Evolutionary conservation across 169 alveolate species (phyloP).

Genomic region (Plasmodium gaboni): DNA sequence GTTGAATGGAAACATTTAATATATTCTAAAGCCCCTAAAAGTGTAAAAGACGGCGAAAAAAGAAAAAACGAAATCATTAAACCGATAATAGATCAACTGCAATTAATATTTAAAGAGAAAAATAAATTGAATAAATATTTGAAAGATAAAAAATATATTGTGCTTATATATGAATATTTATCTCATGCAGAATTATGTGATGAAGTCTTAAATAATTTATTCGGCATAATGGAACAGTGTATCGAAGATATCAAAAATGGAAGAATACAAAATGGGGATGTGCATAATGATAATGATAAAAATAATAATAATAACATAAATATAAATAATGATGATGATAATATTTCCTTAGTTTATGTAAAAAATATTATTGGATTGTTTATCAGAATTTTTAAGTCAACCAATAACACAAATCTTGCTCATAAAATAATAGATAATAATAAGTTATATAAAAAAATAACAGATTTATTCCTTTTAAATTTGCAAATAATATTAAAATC

Average conservation of each 20-base stretch:
- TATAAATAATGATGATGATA: background rate
- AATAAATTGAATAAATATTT: constrained; percentile 34
- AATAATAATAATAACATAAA: too few relatives aligned
- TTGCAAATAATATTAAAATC: constrained; percentile 43
- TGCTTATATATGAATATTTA: constrained; percentile 48
- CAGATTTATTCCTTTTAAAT: constrained; percentile 13
- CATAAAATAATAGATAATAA: background rate
- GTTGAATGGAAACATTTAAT: constrained; percentile 59
- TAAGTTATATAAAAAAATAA: constrained; percentile 26
- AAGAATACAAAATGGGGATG: too few relatives aligned
- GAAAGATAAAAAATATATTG: constrained; percentile 43
- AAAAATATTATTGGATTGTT: constrained; percentile 39
- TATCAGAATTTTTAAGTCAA: background rate
- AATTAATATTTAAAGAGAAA: constrained; percentile 7
- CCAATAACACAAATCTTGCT: constrained; percentile 7
- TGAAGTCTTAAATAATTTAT: constrained; percentile 34
- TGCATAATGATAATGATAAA: too few relatives aligned
- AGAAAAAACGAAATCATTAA: constrained; percentile 64
- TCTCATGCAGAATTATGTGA: constrained; percentile 19
- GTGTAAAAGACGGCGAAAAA: constrained; percentile 36
- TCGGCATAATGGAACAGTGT: constrained; percentile 15
- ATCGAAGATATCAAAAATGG: constrained; percentile 8
- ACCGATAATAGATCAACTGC: constrained; percentile 31
- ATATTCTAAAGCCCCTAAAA: constrained; percentile 42
- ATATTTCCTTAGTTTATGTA: background rate